phyloP scores from a whole-genome alignment of 192 early-diverging fungal species.

The Chytriomyces sp. region DNA sequence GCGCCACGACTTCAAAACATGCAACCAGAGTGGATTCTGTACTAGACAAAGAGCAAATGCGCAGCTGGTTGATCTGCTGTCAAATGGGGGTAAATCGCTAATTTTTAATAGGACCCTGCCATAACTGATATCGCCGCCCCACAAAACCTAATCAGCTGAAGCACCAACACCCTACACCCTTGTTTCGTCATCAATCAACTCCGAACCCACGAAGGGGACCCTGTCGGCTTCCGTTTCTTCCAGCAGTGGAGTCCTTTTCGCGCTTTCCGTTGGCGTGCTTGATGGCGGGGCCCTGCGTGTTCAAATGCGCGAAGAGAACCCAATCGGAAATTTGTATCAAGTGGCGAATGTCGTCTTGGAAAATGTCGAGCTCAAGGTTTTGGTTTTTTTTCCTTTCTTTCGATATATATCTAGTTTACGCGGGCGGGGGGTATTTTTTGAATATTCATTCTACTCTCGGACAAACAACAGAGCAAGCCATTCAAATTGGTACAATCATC shows the following conservation, averaged over 20 bases:
- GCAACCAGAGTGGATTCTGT: slow-evolving; percentile 87
- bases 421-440: too few relatives aligned
- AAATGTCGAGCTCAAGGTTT: too few relatives aligned
- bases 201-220: slow-evolving; percentile 36
- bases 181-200: slow-evolving; percentile 59
- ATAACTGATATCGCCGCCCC: not conserved
- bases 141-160: not conserved
- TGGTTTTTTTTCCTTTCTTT: too few relatives aligned
- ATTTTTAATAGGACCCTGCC: too few relatives aligned
- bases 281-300: slow-evolving; percentile 39
- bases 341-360: too few relatives aligned
- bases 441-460: too few relatives aligned
- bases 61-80: slow-evolving; percentile 55
- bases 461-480: too few relatives aligned
- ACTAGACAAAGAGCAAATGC: slow-evolving; percentile 85
- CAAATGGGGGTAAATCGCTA: slow-evolving; percentile 8
- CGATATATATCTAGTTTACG: too few relatives aligned
- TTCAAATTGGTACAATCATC: too few relatives aligned
- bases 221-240: not conserved
- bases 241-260: slow-evolving; percentile 39
- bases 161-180: slow-evolving; percentile 67
- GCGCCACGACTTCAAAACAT: slow-evolving; percentile 87
- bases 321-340: not conserved
- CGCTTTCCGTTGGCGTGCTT: slow-evolving; percentile 7
- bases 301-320: slow-evolving; percentile 28